phyloP scores from a whole-genome alignment of 495 filamentous ascomycete species.

The Podospora australis region DNA sequence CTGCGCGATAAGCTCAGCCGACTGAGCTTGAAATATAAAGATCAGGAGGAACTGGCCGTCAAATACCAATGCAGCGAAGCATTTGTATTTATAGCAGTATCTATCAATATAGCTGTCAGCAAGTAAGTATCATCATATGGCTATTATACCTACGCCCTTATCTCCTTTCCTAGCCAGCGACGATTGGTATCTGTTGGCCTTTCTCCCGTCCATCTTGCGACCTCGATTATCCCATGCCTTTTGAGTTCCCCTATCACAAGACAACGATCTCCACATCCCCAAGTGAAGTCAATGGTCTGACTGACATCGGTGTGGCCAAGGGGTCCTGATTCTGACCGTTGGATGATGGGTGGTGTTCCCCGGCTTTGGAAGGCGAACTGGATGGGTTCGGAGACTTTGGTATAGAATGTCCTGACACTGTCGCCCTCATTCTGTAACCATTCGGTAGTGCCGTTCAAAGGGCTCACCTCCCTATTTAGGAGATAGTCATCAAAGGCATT shows the following conservation, averaged over 20 bases:
- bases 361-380: constrained; percentile 6
- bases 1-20: background rate
- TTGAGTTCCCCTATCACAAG: constrained; percentile 6
- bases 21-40: constrained; percentile 1
- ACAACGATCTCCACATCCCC: background rate
- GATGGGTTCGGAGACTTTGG: constrained; percentile 1
- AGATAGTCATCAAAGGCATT: background rate
- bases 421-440: constrained; percentile 4
- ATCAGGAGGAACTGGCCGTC: constrained; percentile 4
- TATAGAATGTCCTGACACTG: constrained; percentile 5
- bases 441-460: constrained; percentile 1
- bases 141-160: background rate
- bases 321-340: constrained; percentile 6
- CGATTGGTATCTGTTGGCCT: background rate
- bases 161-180: constrained; percentile 2
- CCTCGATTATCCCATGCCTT: background rate
- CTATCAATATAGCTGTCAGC: background rate
- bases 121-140: background rate
- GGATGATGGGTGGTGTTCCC: background rate
- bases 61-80: constrained; percentile 3
- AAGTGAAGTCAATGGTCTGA: constrained; percentile 8
- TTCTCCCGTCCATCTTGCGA: background rate
- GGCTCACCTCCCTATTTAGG: constrained; percentile 2
- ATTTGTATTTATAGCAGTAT: constrained; percentile 5
- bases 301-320: constrained; percentile 1